Evolutionary conservation across 345 rosid species (phyloP), one percentile per base, ranked within the genome.

Genomic region (Psidium friedrichsthalianum): DNA sequence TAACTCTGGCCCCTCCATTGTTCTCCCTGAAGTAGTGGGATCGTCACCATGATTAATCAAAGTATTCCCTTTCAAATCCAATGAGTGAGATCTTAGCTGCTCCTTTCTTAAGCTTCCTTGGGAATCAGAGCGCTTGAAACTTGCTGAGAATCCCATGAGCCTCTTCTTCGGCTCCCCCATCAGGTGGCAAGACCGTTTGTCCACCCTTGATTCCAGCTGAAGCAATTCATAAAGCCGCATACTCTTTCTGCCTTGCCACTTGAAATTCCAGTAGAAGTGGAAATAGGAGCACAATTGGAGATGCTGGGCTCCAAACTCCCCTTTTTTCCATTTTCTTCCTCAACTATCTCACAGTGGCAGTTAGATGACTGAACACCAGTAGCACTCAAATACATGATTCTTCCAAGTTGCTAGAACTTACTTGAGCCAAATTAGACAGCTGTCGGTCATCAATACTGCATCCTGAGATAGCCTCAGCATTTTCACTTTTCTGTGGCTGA

Each of bases 221-320:
- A 96, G 95, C 52, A 96, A 92, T 93, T 96, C 99, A 87, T 94
- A 96, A 56, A 96, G 97, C 83, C 98, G 93, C 91, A 85, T 88
- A 87, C 96, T 94, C 91, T 90, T 96, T 90, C 90, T 94, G 83
- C 96, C 93, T 86, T 82, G 84, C 92, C 91, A 78, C 88, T 87
- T 87, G 91, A 86, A 85, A 57, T 91, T 89, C 93, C 90, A 82
- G 88, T 64, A 82, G 90, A 88, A 8, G 80, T 9, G 88, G 90
- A 88, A 83, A 84, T 87, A 85, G 89, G 85, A 87, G 82, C 87
- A 85, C 87, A 9, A 18, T 20, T 18, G 87, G 82, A 58, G 83
- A 85, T 52, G 54, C 84, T 20, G 47, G 47, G 44, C 87, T 69
- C 89, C n/a, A 82, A 47, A 64, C 89, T 87, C 78, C 61, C 90